Evolutionary conservation across 2,329 filamentous ascomycete genomes (phyloP), one percentile per base, ranked within the genome.

Genomic region (Aspergillus versicolor): DNA sequence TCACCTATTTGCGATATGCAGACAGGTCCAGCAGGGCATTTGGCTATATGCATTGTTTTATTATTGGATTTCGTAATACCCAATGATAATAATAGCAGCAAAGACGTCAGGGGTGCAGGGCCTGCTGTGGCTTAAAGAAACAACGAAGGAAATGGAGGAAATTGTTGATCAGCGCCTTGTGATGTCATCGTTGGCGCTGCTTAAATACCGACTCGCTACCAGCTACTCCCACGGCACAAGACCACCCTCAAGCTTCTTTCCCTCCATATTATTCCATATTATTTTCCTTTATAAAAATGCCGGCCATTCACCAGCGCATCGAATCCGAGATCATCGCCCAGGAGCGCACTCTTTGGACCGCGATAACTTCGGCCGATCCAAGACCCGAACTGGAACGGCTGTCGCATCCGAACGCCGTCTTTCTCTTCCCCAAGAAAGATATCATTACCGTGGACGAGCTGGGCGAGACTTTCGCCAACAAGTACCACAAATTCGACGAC

Each of bases 301-400:
- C 71, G 30, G 59, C 66, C 34, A 74, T 75, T 45, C 69, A 74
- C 66, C 70, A 74, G 21, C 70, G 71, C 13, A 75, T 74, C 60
- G 68, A 69, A 41, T 61, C 73, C 13, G 71, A 74, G 47, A 63
- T 75, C 48, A 60, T 71, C 49, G 59, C 63, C 56, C 71, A 72
- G 53, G 71, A 74, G 56, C 71, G 67, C n/a, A 66, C 67, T 0
- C 66, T 75, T 7, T 75, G 72, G 72, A 73, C 71, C 5, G 70
- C 72, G 1, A 61, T 75, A 15, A 75, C 72, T 8, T 74, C 70
- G 0, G 72, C 72, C 13, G 68, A 73, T 45, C 72, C 72, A 0
- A 70, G 62, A 5, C 67, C 71, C 2, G 70, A 71, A 7, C 63
- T 75, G 32, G 64, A 69, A 46, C 52, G 52, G 15, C 63, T 75